phyloP scores from a whole-genome alignment of 2,329 filamentous ascomycete genomes.

The Arthrobotrys sphaeroides region DNA sequence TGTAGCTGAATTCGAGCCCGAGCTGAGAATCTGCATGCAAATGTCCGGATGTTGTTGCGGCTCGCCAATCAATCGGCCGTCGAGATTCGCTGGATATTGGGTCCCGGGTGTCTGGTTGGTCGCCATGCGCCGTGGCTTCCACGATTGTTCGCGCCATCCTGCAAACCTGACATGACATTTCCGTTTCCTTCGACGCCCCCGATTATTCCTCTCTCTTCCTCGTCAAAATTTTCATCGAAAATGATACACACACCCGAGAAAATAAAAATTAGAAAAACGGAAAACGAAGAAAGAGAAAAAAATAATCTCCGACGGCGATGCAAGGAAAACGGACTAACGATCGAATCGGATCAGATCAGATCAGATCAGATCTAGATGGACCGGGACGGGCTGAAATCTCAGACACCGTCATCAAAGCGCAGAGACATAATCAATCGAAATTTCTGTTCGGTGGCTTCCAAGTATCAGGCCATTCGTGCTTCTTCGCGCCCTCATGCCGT shows the following conservation, averaged over 20 bases:
- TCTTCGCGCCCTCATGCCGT: not conserved
- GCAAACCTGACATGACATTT: conserved; percentile 38
- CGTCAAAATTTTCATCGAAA: no score
- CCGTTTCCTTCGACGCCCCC: not conserved
- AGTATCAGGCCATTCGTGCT: conserved; percentile 37
- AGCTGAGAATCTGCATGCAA: not conserved
- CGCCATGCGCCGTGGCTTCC: not conserved
- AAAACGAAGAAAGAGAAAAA: not conserved
- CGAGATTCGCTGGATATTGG: conserved; percentile 7
- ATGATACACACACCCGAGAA: no score
- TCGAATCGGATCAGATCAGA: conserved; percentile 25
- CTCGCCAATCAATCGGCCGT: not conserved
- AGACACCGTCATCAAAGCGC: conserved; percentile 38
- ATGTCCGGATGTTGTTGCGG: not conserved
- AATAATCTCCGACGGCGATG: conserved; percentile 15
- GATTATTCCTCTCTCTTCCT: not conserved
- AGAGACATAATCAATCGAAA: conserved; percentile 18
- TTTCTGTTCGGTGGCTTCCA: not conserved
- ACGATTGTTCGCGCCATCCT: conserved; percentile 17
- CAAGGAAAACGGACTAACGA: not conserved
- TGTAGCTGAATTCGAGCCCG: not conserved
- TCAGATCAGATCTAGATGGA: conserved; percentile 23
- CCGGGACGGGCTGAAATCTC: conserved; percentile 26
- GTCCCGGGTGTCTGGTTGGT: conserved; percentile 17
- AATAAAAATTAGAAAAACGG: not conserved